phyloP scores from a whole-genome alignment of 2,329 filamentous ascomycete species.

The Diaporthe helianthi region DNA sequence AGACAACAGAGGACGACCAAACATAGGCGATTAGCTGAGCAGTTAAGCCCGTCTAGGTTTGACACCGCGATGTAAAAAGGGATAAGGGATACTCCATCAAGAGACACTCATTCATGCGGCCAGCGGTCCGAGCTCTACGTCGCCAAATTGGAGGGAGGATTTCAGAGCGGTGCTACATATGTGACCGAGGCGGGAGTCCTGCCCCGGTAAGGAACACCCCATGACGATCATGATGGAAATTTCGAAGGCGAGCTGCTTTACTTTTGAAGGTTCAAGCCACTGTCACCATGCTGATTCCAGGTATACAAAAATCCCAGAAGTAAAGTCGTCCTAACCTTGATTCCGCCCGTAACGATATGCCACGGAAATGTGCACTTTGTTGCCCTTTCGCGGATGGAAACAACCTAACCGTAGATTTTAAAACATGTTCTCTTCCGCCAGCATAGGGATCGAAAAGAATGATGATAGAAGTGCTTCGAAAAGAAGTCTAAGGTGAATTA shows the following conservation, averaged over 20 bases:
- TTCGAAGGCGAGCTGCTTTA: background rate
- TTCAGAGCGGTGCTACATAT: background rate
- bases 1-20: background rate
- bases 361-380: background rate
- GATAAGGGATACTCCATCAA: background rate
- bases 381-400: background rate
- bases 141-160: background rate
- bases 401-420: background rate
- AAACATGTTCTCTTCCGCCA: background rate
- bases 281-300: too few species aligned
- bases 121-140: background rate
- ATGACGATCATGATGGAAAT: background rate
- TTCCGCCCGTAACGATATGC: background rate
- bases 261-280: too few species aligned
- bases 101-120: background rate
- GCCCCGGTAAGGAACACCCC: background rate
- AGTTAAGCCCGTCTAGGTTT: background rate
- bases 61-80: background rate
- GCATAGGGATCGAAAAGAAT: background rate
- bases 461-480: too few species aligned
- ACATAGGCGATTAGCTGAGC: background rate
- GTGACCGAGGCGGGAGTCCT: constrained; percentile 6
- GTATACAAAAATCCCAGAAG: background rate
- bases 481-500: too few species aligned
- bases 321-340: background rate